Evolutionary conservation across 768 basidiomycete genomes (phyloP).

Genomic region (Tulasnella sp.): DNA sequence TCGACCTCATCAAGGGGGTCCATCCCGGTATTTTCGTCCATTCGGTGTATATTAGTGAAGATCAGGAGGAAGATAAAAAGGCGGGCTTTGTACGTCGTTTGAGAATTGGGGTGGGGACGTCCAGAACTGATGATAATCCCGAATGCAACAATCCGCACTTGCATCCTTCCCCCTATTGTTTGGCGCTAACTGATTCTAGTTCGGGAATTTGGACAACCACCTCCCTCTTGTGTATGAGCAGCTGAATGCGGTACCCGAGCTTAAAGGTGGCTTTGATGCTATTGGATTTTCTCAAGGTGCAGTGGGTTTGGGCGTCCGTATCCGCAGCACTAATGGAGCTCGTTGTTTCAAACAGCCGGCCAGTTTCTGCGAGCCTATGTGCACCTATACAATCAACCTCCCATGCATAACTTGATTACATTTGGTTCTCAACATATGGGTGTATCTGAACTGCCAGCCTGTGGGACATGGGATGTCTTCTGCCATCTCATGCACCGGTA

Average conservation of each 20-base stretch:
- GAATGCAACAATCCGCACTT: neutral
- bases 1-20: constrained; percentile 42
- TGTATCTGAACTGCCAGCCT: constrained; percentile 60
- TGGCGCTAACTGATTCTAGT: constrained; percentile 37
- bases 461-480: constrained; percentile 50
- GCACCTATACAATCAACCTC: constrained; percentile 61
- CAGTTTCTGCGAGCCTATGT: constrained; percentile 82
- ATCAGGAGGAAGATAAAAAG: constrained; percentile 47
- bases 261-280: constrained; percentile 65
- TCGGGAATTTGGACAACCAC: constrained; percentile 66
- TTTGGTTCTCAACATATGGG: constrained; percentile 88
- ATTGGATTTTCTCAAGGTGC: constrained; percentile 82
- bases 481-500: constrained; percentile 58
- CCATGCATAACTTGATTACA: constrained; percentile 69
- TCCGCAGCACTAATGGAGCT: neutral
- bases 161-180: neutral
- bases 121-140: neutral
- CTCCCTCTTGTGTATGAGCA: constrained; percentile 53
- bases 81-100: constrained; percentile 58
- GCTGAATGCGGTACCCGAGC: constrained; percentile 49
- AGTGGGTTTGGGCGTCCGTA: constrained; percentile 7
- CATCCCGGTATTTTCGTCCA: constrained; percentile 72
- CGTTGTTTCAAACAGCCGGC: constrained; percentile 37
- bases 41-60: constrained; percentile 53
- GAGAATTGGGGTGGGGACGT: no score